phyloP scores from a whole-genome alignment of 2,329 filamentous ascomycete genomes.

The Rhynchosporium graminicola region DNA sequence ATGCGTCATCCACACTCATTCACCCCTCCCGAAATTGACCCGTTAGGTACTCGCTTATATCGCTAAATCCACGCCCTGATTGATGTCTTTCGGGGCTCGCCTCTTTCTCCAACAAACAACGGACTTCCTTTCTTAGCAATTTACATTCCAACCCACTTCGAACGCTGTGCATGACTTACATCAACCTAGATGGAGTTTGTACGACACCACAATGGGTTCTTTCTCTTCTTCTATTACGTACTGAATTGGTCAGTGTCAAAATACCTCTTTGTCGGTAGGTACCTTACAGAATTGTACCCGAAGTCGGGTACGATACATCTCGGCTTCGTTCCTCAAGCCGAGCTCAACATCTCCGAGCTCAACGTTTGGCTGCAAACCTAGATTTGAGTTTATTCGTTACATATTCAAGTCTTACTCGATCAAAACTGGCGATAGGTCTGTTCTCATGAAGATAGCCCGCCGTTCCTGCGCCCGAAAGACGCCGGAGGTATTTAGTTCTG shows the following conservation, averaged over 20 bases:
- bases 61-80: not conserved
- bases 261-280: not conserved
- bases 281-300: constrained; percentile 8
- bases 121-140: constrained; percentile 1
- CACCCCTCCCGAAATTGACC: not conserved
- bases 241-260: not conserved
- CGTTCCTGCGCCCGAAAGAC: constrained; percentile 14
- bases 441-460: not conserved
- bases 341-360: not conserved
- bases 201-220: not conserved
- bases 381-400: constrained; percentile 31
- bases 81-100: constrained; percentile 5
- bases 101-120: not conserved
- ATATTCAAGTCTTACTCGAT: constrained; percentile 23
- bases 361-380: constrained; percentile 2
- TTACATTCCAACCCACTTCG: constrained; percentile 9
- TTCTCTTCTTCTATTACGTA: constrained; percentile 12
- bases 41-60: not conserved
- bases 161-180: not conserved
- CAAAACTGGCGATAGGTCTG: constrained; percentile 6
- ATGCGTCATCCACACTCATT: constrained; percentile 9
- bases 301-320: not conserved
- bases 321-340: not conserved
- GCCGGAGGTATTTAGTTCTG: constrained; percentile 1
- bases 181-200: constrained; percentile 10